These are phyloP conservation scores for Wallemia mellicola DNA, from an alignment of 1,284 basidiomycete species.

Conservation along the genomic window DNA sequence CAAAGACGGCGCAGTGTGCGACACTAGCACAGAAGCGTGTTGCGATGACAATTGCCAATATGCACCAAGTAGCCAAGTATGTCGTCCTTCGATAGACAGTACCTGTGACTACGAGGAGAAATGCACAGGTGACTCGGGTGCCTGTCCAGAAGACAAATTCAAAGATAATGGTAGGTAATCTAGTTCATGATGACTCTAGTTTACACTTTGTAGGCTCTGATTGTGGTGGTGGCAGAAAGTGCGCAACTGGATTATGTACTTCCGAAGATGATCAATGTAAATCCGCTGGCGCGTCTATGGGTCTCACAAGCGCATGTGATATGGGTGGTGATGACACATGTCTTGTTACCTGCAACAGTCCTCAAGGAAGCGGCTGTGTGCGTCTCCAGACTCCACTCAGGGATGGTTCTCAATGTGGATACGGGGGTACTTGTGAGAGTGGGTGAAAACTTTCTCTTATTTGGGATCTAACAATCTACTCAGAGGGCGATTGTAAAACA, in stretches of 20 bases:
- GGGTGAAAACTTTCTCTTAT: too few relatives aligned
- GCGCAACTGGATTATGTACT: constrained; percentile 57
- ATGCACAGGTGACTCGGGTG: constrained; percentile 41
- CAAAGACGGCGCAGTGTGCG: constrained; percentile 37
- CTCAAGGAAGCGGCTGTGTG: constrained; percentile 29
- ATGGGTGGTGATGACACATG: constrained; percentile 6
- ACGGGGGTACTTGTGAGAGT: constrained; percentile 36
- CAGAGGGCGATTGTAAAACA: constrained; percentile 32
- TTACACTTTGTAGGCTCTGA: too few relatives aligned
- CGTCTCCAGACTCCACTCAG: constrained; percentile 41
- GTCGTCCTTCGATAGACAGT: constrained; percentile 34
- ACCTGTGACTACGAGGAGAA: constrained; percentile 46
- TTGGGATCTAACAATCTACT: too few relatives aligned
- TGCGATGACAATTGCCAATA: constrained; percentile 42
- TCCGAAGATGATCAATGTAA: constrained; percentile 48
- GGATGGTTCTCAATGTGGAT: constrained; percentile 63
- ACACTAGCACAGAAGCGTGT: constrained; percentile 44
- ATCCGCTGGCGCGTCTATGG: constrained; percentile 35
- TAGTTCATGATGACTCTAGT: too few relatives aligned
- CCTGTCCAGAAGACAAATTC: constrained; percentile 39
- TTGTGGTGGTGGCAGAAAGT: constrained; percentile 38
- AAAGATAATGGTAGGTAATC: constrained; percentile 34
- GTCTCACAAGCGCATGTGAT: constrained; percentile 32
- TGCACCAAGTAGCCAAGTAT: constrained; percentile 23
- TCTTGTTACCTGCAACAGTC: constrained; percentile 47